Evolutionary conservation across 768 basidiomycete species (phyloP).

Genomic region (Auriscalpium orientale): DNA sequence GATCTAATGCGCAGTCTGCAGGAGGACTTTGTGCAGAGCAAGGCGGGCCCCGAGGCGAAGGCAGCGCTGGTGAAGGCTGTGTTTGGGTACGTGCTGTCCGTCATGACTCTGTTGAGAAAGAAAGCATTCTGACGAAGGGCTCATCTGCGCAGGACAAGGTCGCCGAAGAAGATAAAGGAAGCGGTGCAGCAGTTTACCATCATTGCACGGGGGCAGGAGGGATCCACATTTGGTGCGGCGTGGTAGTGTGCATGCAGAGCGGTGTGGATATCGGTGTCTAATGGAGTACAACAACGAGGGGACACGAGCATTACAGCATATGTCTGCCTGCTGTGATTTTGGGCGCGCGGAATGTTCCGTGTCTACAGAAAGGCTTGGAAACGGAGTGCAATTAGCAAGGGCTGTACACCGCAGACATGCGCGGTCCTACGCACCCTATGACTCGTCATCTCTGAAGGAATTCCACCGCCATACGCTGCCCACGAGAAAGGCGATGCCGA

Average conservation of each 20-base stretch:
- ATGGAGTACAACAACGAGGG: too few relatives aligned
- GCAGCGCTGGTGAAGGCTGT: slow-evolving; percentile 70
- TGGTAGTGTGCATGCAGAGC: slow-evolving; percentile 19
- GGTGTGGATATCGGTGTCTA: too few relatives aligned
- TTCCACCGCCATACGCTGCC: not conserved
- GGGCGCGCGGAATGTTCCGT: too few relatives aligned
- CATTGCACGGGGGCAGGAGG: slow-evolving; percentile 76
- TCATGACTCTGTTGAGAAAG: not conserved
- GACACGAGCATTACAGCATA: too few relatives aligned
- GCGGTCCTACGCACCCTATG: too few relatives aligned
- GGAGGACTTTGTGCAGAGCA: slow-evolving; percentile 68
- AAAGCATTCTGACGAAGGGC: too few relatives aligned
- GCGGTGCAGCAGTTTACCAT: slow-evolving; percentile 85
- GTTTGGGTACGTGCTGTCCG: slow-evolving; percentile 39
- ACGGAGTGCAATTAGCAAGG: too few relatives aligned
- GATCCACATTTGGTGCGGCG: slow-evolving; percentile 80
- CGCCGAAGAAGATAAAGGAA: slow-evolving; percentile 66
- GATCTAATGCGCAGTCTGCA: slow-evolving; percentile 21
- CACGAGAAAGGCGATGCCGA: slow-evolving; percentile 35
- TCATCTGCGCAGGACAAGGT: slow-evolving; percentile 46
- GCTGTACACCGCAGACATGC: not conserved
- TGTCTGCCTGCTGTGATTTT: too few relatives aligned
- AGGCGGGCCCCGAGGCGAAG: slow-evolving; percentile 70
- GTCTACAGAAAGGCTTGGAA: too few relatives aligned
- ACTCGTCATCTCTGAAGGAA: not conserved